These are phyloP conservation scores for Clonostachys chloroleuca DNA, from an alignment of 2,329 filamentous ascomycete species.

Conservation along the genomic window DNA sequence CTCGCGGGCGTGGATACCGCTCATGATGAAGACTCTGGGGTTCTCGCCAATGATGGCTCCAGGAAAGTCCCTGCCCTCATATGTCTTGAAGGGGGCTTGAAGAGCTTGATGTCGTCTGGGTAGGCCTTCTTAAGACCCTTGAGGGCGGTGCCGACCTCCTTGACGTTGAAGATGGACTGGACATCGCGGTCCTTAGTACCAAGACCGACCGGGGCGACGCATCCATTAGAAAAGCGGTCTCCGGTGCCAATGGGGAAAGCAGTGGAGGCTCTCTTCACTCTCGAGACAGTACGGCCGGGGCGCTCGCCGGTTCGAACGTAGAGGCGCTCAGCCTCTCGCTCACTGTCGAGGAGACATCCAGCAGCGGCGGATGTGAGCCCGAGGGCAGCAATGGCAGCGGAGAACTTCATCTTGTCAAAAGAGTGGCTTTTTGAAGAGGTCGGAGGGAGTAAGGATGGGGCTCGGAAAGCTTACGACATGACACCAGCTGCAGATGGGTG, in stretches of 20 bases:
- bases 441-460: too few species aligned
- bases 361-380: slow-evolving; percentile 7
- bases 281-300: neutral
- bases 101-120: slow-evolving; percentile 23
- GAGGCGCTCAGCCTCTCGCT: slow-evolving; percentile 13
- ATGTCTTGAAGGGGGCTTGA: slow-evolving; percentile 34
- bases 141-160: slow-evolving; percentile 32
- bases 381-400: slow-evolving; percentile 7
- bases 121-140: slow-evolving; percentile 29
- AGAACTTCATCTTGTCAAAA: slow-evolving; percentile 11
- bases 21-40: slow-evolving; percentile 43
- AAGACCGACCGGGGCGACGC: slow-evolving; percentile 14
- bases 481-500: too few species aligned
- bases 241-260: slow-evolving; percentile 27
- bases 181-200: slow-evolving; percentile 22
- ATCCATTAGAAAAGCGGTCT: slow-evolving; percentile 27
- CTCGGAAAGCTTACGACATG: too few species aligned
- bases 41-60: slow-evolving; percentile 36
- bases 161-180: slow-evolving; percentile 30
- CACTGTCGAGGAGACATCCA: slow-evolving; percentile 24
- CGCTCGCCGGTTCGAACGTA: slow-evolving; percentile 5
- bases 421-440: neutral
- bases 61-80: slow-evolving; percentile 29
- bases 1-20: slow-evolving; percentile 47
- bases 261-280: slow-evolving; percentile 3